These are phyloP conservation scores for Talaromyces islandicus DNA, from an alignment of 2,329 filamentous ascomycete genomes.

Conservation along the genomic window DNA sequence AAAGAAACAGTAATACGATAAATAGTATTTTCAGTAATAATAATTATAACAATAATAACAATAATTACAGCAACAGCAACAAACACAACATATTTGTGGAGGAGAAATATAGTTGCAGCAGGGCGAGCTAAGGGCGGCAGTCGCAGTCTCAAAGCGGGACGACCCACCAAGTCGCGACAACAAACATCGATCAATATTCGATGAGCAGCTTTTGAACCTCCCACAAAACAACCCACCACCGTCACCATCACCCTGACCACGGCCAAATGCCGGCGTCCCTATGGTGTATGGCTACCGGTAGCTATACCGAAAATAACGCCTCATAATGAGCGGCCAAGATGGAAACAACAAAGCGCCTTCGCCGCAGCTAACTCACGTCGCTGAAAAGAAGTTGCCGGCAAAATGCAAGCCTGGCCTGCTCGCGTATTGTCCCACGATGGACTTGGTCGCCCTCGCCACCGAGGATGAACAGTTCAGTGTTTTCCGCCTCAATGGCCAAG, in stretches of 20 bases:
- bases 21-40: too few species aligned
- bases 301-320: background rate
- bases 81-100: too few species aligned
- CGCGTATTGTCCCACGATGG: slow-evolving; percentile 76
- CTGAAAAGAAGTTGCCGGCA: slow-evolving; percentile 34
- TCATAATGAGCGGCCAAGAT: background rate
- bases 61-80: too few species aligned
- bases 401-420: slow-evolving; percentile 48
- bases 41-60: too few species aligned
- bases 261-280: background rate
- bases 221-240: background rate
- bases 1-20: too few species aligned
- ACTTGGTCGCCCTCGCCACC: slow-evolving; percentile 69
- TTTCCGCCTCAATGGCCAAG: slow-evolving; percentile 71
- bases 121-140: background rate
- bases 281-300: background rate
- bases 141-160: background rate
- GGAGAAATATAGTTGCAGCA: too few species aligned
- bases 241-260: background rate
- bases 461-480: slow-evolving; percentile 64
- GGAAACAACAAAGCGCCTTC: background rate
- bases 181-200: background rate
- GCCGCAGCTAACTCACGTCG: slow-evolving; percentile 31
- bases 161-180: background rate
- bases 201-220: background rate